Base-by-base conservation (phyloP, 257 asterid genomes). In the Marsdenia floribunda region DNA sequence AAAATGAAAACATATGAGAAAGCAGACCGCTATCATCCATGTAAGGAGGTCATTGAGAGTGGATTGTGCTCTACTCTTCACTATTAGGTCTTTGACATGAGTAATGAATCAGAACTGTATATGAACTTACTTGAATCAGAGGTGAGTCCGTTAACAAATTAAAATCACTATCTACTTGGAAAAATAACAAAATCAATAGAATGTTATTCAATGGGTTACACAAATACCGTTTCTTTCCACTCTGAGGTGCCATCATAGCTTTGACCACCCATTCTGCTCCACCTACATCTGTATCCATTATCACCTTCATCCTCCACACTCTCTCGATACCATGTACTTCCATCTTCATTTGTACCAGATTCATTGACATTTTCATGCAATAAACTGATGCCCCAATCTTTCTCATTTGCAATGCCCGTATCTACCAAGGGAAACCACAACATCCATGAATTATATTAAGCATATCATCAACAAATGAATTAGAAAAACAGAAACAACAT, bases 371-470 rank as follows among this genome's bases (percentile, higher is more conserved):
- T 80, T 63, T 91, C 99, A 81, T 82, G 85, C 80, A 90, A 63
- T 80, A 95, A 73, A 83, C 80, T 87, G 80, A 95, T 95, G 29
- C 97, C 99, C 99, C 98, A 95, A 70, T 95, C 98, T 83, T 90
- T 91, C 88, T 95, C 98, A 59, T 91, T 95, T 74, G 97, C 99
- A 75, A 95, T 95, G 69, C 99, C 98, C 3, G 99, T 95, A 82
- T 95, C 99, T 95, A 84, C 55, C 15, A 26, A 59, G 44, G 74
- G 79, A 15, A 65, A 8, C 4, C 66, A 60, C 4, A 52, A 4
- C 19, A 55, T 12, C 61, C 16, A 21, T n/a, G 16, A 24, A 18
- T n/a, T 8, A 2, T 9, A 22, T 58, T 24, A n/a, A 13, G 26
- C 35, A 58, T 93, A 83, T 44, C 59, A 5, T 53, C 9, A 75